Evolutionary conservation across 1,139 yeast genomes (phyloP).

Genomic region (Yamadazyma diospyri): DNA sequence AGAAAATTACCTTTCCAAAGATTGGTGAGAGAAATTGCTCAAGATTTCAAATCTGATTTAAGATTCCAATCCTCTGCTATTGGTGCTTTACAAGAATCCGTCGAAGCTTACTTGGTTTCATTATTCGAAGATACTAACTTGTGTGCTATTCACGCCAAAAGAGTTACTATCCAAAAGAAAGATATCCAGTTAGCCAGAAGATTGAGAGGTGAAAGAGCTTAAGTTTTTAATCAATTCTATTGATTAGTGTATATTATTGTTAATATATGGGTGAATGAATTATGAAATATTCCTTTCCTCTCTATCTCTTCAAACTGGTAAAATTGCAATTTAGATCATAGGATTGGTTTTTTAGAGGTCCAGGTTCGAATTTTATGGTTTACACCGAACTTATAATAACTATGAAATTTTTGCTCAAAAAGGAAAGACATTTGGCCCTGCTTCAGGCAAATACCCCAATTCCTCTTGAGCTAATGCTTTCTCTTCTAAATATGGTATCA

Average conservation of each 20-base stretch:
- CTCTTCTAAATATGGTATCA: conserved; percentile 52
- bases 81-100: conserved; percentile 98
- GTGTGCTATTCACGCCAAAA: conserved; percentile 99
- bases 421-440: conserved; percentile 42
- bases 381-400: too few relatives aligned
- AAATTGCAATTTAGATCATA: too few relatives aligned
- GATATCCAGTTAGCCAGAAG: conserved; percentile 99
- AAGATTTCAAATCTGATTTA: conserved; percentile 96
- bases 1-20: conserved; percentile 99
- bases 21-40: conserved; percentile 96
- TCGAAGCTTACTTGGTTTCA: conserved; percentile 92
- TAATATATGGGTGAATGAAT: conserved; percentile 13
- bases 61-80: conserved; percentile 99
- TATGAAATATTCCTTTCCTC: conserved; percentile 1
- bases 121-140: conserved; percentile 95
- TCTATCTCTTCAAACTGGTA: too few relatives aligned
- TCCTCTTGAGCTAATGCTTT: conserved; percentile 50
- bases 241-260: conserved; percentile 17
- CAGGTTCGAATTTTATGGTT: too few relatives aligned
- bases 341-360: neutral
- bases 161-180: conserved; percentile 99
- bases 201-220: conserved; percentile 96
- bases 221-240: conserved; percentile 15
- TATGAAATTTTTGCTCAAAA: conserved; percentile 18
- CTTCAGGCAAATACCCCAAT: conserved; percentile 36